phyloP scores from a whole-genome alignment of 1,139 yeast genomes.

The Debaryomyces udenii region DNA sequence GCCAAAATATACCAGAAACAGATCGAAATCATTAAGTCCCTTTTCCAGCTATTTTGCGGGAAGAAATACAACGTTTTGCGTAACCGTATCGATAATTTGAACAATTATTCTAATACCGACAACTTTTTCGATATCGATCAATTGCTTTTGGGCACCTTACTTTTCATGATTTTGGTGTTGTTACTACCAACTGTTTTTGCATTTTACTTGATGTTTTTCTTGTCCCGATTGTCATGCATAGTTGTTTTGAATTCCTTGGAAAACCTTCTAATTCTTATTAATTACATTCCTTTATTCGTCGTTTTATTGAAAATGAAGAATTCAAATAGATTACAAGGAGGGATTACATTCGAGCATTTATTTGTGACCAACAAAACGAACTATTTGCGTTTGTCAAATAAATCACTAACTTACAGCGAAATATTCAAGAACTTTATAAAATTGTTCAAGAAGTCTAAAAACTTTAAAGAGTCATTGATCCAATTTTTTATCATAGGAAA shows the following conservation, averaged over 20 bases:
- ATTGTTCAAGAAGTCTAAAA: constrained; percentile 35
- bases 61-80: constrained; percentile 83
- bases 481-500: constrained; percentile 36
- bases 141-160: constrained; percentile 80
- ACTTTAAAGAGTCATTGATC: constrained; percentile 31
- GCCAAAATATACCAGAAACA: constrained; percentile 82
- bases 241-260: constrained; percentile 58
- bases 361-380: constrained; percentile 20
- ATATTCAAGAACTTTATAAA: constrained; percentile 40
- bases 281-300: constrained; percentile 87
- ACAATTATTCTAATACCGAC: constrained; percentile 50
- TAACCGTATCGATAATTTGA: constrained; percentile 71
- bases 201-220: constrained; percentile 76
- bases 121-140: constrained; percentile 79
- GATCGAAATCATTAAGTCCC: constrained; percentile 64
- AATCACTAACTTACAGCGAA: constrained; percentile 41
- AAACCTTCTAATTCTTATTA: constrained; percentile 62
- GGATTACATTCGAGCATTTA: constrained; percentile 53
- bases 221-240: constrained; percentile 56
- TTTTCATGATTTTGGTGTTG: constrained; percentile 78
- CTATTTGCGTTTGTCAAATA: constrained; percentile 38
- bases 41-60: constrained; percentile 87
- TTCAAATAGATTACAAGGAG: constrained; percentile 88
- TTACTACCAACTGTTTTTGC: constrained; percentile 86
- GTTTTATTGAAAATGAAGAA: constrained; percentile 78